Conservation (phyloP, 1,284 basidiomycete species). For the Microbotryum intermedium region DNA sequence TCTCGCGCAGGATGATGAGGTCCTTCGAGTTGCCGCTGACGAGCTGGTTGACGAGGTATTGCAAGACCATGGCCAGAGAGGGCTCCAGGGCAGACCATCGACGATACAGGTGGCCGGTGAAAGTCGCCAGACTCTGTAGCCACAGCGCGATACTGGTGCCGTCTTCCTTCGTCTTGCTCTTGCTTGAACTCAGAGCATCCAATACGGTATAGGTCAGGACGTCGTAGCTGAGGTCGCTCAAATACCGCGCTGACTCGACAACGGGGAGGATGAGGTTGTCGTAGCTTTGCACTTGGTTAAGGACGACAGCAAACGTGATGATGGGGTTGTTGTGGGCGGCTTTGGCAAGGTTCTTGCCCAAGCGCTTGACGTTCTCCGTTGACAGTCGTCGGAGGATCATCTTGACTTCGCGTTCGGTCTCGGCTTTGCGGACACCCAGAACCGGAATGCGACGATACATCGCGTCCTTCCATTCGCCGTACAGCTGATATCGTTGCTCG, state of each 20-base stretch:
- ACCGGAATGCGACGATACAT: slow-evolving; percentile 45
- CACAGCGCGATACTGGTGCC: slow-evolving; percentile 86
- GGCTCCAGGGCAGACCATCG: slow-evolving; percentile 64
- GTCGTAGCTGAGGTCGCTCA: slow-evolving; percentile 87
- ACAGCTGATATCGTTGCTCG: slow-evolving; percentile 73
- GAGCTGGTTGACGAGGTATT: slow-evolving; percentile 86
- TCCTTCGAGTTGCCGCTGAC: slow-evolving; percentile 64
- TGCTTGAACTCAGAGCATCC: slow-evolving; percentile 68
- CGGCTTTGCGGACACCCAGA: slow-evolving; percentile 42
- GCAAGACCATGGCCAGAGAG: slow-evolving; percentile 65
- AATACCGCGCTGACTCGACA: slow-evolving; percentile 80
- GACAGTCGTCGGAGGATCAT: slow-evolving; percentile 63
- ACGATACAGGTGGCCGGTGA: slow-evolving; percentile 84
- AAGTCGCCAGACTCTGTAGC: slow-evolving; percentile 87
- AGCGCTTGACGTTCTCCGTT: slow-evolving; percentile 71
- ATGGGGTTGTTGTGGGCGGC: slow-evolving; percentile 87
- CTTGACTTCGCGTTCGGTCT: slow-evolving; percentile 53
- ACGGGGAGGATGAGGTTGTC: slow-evolving; percentile 87
- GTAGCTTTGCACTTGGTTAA: slow-evolving; percentile 93
- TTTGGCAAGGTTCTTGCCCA: slow-evolving; percentile 81
- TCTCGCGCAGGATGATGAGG: slow-evolving; percentile 78
- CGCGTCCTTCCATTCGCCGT: slow-evolving; percentile 87
- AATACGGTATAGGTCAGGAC: slow-evolving; percentile 81
- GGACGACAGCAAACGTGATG: slow-evolving; percentile 79
- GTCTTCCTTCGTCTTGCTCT: slow-evolving; percentile 79